Base-by-base conservation (phyloP, 106 monocot genomes). In the Ottelia alismoides region DNA sequence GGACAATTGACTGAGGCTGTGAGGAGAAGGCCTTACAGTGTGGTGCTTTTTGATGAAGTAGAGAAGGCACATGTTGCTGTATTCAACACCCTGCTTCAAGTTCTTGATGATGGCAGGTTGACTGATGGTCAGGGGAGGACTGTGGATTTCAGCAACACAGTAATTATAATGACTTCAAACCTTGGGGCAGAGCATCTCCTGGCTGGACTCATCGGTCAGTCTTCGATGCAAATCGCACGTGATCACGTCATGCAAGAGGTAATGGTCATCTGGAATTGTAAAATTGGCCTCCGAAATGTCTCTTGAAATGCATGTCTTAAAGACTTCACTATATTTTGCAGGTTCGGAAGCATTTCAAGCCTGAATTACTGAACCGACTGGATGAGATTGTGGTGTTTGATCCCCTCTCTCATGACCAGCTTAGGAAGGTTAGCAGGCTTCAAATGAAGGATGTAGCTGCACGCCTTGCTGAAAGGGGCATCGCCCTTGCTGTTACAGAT, bases 141-240 rank as follows among this genome's bases (percentile, higher is more conserved):
- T 4, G 76, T 82, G 1, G 77, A 82, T 45, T 82, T 82, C 66
- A 74, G 20, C 18, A 82, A 82, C 24, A 53, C 70, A 1, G 70
- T 82, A 14, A 58, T 82, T 12, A 77, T 82, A 26, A 69, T 76
- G 69, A 82, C 82, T 24, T 77, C 82, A 10, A 82, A 82, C 58
- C 73, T 82, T 22, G 81, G 81, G 16, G 22, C 30, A 45, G 46
- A 84, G 57, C 72, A 84, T 55, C 75, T 84, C 3, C 72, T 72
- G 31, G 60, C 75, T 22, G 74, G 74, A 6, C 61, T 79, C 58
- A 28, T 73, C 1, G 76, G 79, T 50, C n/a, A n/a, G n/a, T n/a
- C n/a, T n/a, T n/a, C n/a, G n/a, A n/a, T n/a, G n/a, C n/a, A n/a
- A n/a, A n/a, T n/a, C n/a, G n/a, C n/a, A n/a, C n/a, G n/a, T n/a